Conservation (phyloP, 257 asterid genomes). For the Prunella vulgaris region DNA sequence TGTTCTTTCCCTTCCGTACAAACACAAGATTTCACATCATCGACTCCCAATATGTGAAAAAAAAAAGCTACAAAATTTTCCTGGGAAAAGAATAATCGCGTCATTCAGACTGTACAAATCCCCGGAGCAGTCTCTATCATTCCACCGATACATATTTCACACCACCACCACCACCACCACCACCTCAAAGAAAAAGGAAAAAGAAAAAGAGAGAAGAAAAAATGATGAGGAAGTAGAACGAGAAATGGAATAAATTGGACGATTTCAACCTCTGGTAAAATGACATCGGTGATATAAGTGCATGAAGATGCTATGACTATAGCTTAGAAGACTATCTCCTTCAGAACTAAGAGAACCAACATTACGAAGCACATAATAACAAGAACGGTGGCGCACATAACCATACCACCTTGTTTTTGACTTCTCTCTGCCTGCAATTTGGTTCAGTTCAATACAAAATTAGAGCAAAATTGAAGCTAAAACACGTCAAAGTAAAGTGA, state of each 20-base stretch:
- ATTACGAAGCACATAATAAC: conserved; percentile 86
- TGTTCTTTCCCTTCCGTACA: conserved; percentile 12
- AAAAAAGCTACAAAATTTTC: conserved; percentile 31
- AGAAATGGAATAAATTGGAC: conserved; percentile 8
- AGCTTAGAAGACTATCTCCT: conserved; percentile 61
- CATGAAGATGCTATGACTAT: background rate
- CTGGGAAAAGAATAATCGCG: conserved; percentile 22
- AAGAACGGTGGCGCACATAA: conserved; percentile 83
- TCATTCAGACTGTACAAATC: conserved; percentile 49
- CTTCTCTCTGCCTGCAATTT: conserved; percentile 89
- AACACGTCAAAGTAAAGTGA: background rate
- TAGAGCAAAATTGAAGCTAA: conserved; percentile 1
- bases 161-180: background rate
- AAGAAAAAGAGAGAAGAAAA: background rate
- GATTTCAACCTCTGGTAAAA: conserved; percentile 3
- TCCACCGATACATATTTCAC: conserved; percentile 18
- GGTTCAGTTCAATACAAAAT: conserved; percentile 16
- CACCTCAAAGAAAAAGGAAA: background rate
- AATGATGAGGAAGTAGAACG: background rate
- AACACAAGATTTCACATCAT: conserved; percentile 10
- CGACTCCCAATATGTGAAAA: background rate
- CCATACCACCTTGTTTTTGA: conserved; percentile 94
- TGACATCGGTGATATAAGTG: background rate
- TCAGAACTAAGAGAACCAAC: conserved; percentile 84
- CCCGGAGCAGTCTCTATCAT: conserved; percentile 25